Evolutionary conservation across 1,284 basidiomycete species (phyloP), one percentile per base, ranked within the genome.

Genomic region (Cryptococcus floricola): DNA sequence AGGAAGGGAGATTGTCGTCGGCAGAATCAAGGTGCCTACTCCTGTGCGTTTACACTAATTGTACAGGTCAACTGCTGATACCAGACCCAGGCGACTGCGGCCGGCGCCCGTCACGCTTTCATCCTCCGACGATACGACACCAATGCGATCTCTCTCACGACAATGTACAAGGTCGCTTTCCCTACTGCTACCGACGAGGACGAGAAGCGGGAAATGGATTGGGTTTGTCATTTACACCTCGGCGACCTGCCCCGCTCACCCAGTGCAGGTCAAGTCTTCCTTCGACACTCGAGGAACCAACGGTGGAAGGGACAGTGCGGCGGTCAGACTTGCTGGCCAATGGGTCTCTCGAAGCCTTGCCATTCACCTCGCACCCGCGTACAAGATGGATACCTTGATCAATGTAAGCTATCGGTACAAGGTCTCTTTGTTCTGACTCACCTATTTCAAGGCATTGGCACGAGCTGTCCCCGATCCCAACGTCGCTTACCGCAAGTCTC

Each of bases 91-190:
- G 44, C 10, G 25, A 46, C n/a, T 23, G 57, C 68, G 38, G 64
- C 65, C 16, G 49, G 58, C 19, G 49, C 62, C 27, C 57, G 65
- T 48, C 91, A 95, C 77, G 90, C 92, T n/a, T 95, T 95, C 76
- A 89, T 97, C 71, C 87, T 97, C 54, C 86, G 92, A 61, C 87
- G 95, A 58, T 96, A 92, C 71, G 95, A 99, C 79, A 98, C 95
- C 6, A 86, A 91, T 62, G 94, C 94, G 25, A 84, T 99, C 76
- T 92, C 89, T 58, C 86, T 95, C 18, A 96, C 93, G 5, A 96
- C 95, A 59, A 96, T 99, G 91, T 98, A 92, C 81, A 90, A 92
- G 65, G 91, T 94, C 27, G 92, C 94, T 0, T 98, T 94, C 78
- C 95, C 96, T 9, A 84, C 81, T 53, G 89, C 93, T 0, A 79